Evolutionary conservation across 768 basidiomycete species (phyloP).

Genomic region (Lentinula guzmanii): DNA sequence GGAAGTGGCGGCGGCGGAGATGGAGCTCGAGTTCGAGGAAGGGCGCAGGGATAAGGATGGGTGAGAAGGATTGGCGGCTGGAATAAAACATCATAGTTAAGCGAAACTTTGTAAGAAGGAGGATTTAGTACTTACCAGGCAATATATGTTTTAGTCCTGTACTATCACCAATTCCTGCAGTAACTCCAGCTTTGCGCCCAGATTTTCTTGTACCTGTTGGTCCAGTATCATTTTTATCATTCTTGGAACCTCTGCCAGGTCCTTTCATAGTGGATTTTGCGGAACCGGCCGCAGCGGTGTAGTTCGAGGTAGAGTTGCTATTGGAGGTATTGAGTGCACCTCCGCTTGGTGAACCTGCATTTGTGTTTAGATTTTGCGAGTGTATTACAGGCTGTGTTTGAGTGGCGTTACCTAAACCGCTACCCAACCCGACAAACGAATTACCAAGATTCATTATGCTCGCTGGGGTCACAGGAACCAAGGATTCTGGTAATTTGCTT

Average conservation of each 20-base stretch:
- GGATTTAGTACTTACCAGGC: slow-evolving; percentile 44
- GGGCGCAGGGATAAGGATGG: slow-evolving; percentile 9
- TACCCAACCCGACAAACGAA: slow-evolving; percentile 36
- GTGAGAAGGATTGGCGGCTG: slow-evolving; percentile 10
- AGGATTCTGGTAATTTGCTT: slow-evolving; percentile 7
- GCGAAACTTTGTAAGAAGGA: too few relatives aligned
- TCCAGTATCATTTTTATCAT: slow-evolving; percentile 12
- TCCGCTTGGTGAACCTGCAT: not conserved
- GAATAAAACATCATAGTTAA: not conserved
- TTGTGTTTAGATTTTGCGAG: not conserved
- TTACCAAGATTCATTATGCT: slow-evolving; percentile 84
- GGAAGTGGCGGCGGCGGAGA: not conserved
- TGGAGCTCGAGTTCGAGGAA: not conserved
- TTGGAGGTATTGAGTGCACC: not conserved
- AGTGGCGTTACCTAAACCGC: slow-evolving; percentile 22
- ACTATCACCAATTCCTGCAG: slow-evolving; percentile 15
- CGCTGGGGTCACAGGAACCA: slow-evolving; percentile 83
- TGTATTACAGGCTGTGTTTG: not conserved
- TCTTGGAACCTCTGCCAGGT: not conserved
- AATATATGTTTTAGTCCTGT: slow-evolving; percentile 66
- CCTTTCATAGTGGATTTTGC: not conserved
- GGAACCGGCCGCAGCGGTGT: not conserved
- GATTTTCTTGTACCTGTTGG: slow-evolving; percentile 19
- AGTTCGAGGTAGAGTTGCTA: not conserved
- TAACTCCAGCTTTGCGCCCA: slow-evolving; percentile 18